Conservation (phyloP, 257 asterid genomes). For the Scutellaria barbata region DNA sequence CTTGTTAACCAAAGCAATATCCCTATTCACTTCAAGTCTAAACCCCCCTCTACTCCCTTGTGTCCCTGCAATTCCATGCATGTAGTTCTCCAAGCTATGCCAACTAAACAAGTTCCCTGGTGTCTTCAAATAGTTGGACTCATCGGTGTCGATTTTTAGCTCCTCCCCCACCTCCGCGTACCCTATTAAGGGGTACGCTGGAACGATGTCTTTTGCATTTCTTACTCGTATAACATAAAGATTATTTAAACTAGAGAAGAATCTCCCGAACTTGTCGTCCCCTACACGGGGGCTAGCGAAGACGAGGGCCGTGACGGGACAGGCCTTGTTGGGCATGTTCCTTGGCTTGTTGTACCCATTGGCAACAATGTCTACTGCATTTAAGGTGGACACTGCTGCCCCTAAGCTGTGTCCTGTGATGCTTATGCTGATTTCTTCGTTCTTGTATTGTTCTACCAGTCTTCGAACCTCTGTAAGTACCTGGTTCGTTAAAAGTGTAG, state of each 20-base stretch:
- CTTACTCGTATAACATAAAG: slow-evolving; percentile 53
- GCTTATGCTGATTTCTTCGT: slow-evolving; percentile 74
- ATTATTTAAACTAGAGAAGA: slow-evolving; percentile 27
- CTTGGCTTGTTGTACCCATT: slow-evolving; percentile 58
- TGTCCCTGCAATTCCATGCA: slow-evolving; percentile 85
- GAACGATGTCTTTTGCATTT: slow-evolving; percentile 63
- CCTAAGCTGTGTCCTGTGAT: slow-evolving; percentile 87
- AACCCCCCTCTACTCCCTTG: slow-evolving; percentile 63
- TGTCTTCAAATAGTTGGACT: slow-evolving; percentile 58
- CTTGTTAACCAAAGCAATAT: slow-evolving; percentile 64
- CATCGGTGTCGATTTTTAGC: slow-evolving; percentile 53
- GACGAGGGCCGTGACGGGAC: slow-evolving; percentile 67
- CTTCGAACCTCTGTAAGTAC: slow-evolving; percentile 63
- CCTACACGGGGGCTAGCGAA: slow-evolving; percentile 85
- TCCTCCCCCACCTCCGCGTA: slow-evolving; percentile 74
- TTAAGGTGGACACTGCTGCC: slow-evolving; percentile 69
- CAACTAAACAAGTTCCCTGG: slow-evolving; percentile 50
- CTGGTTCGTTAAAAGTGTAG: slow-evolving; percentile 32
- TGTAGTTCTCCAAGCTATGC: slow-evolving; percentile 68
- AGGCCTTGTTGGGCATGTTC: slow-evolving; percentile 45
- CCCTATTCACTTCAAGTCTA: slow-evolving; percentile 57
- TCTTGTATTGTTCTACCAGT: slow-evolving; percentile 64
- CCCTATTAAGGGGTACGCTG: slow-evolving; percentile 51
- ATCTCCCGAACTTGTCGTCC: slow-evolving; percentile 42
- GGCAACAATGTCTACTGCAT: slow-evolving; percentile 63